Conservation (phyloP, 257 asterid species). For the Penstemon davidsonii region DNA sequence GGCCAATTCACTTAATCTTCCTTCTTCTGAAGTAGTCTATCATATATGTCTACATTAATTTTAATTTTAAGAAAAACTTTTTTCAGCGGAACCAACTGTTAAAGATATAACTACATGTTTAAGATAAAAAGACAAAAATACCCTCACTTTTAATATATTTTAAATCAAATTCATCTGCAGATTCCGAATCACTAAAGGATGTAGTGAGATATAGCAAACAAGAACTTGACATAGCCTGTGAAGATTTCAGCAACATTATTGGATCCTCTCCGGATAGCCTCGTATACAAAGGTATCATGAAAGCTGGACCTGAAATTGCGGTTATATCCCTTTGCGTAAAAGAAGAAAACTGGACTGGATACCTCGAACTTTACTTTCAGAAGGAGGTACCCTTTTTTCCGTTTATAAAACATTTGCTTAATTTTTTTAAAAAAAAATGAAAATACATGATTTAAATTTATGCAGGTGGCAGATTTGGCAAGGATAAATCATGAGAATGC, state of each 20-base stretch:
- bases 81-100: too few relatives aligned
- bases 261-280: conserved; percentile 60
- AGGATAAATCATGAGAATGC: conserved; percentile 78
- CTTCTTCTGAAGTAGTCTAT: too few relatives aligned
- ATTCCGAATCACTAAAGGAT: conserved; percentile 72
- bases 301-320: conserved; percentile 83
- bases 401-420: not conserved
- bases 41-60: too few relatives aligned
- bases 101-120: too few relatives aligned
- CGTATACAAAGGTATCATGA: conserved; percentile 82
- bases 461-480: conserved; percentile 82
- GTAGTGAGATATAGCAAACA: conserved; percentile 63
- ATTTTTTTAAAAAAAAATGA: not conserved
- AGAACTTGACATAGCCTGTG: conserved; percentile 88
- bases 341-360: conserved; percentile 74
- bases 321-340: conserved; percentile 71
- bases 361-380: conserved; percentile 84
- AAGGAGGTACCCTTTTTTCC: conserved; percentile 53
- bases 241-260: conserved; percentile 92
- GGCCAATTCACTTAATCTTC: too few relatives aligned
- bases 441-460: not conserved
- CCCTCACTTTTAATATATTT: not conserved
- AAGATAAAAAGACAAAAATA: too few relatives aligned
- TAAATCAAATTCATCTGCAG: conserved; percentile 40
- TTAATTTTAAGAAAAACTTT: too few relatives aligned